Percentiles rank a stretch among this genome's conserved stretches.
Conservation (phyloP, 768 basidiomycete genomes). For the Butyriboletus loyo region DNA sequence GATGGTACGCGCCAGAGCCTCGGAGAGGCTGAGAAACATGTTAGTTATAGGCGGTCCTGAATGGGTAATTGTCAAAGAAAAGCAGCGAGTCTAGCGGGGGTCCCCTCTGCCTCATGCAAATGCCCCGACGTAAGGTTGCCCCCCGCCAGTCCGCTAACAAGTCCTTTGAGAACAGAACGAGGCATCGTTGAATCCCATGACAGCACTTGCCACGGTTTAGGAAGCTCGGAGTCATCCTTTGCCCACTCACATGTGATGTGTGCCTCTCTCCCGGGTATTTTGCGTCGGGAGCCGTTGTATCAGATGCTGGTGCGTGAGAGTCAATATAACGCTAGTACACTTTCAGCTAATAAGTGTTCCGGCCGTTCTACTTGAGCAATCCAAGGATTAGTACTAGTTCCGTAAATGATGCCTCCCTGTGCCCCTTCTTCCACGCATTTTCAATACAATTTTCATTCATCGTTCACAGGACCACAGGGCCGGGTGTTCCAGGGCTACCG, state of each 20-base stretch:
- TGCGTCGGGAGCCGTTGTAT: neutral
- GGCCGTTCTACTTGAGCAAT: constrained; percentile 3
- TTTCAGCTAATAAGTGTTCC: constrained; percentile 5
- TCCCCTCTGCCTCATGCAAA: too few species aligned
- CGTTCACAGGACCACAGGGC: constrained; percentile 29
- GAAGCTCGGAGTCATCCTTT: neutral
- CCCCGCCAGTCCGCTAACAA: too few species aligned
- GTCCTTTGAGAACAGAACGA: neutral
- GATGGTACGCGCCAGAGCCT: too few species aligned
- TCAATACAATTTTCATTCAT: neutral
- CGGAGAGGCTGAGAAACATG: neutral
- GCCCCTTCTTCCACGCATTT: neutral
- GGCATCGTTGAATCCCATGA: neutral
- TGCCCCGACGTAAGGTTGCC: too few species aligned
- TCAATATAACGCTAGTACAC: neutral
- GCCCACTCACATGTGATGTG: neutral
- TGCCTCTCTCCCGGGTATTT: neutral
- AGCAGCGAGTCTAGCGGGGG: too few species aligned
- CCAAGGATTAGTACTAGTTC: constrained; percentile 2
- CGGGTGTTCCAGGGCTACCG: constrained; percentile 65
- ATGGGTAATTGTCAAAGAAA: neutral
- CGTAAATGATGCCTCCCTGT: neutral
- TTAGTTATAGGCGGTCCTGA: neutral
- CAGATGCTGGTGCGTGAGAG: constrained; percentile 8
- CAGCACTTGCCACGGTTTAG: neutral